Evolutionary conservation across 2,329 filamentous ascomycete genomes (phyloP).

Genomic region (Penicillium sp.): DNA sequence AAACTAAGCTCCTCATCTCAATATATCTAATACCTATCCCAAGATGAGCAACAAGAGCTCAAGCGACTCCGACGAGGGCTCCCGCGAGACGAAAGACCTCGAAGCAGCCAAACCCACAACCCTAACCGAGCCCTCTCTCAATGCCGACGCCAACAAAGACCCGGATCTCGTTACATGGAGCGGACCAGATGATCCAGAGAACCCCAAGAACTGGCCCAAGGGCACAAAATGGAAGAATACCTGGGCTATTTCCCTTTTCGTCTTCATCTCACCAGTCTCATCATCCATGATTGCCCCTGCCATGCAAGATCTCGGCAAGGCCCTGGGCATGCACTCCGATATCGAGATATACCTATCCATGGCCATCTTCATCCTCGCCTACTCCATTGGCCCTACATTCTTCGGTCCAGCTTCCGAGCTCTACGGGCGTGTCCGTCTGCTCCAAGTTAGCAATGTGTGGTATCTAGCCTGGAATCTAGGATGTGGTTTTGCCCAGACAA

Average conservation of each 20-base stretch:
- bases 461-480: slow-evolving; percentile 56
- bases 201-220: slow-evolving; percentile 13
- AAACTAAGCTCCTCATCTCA: background rate
- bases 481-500: slow-evolving; percentile 54
- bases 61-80: background rate
- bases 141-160: background rate
- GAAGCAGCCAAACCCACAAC: background rate
- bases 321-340: slow-evolving; percentile 49
- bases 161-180: slow-evolving; percentile 8
- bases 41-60: background rate
- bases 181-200: slow-evolving; percentile 9
- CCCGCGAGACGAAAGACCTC: background rate
- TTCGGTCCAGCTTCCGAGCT: slow-evolving; percentile 51
- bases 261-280: slow-evolving; percentile 49
- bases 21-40: background rate
- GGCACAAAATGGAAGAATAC: slow-evolving; percentile 7
- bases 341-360: slow-evolving; percentile 46
- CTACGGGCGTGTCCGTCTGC: slow-evolving; percentile 50
- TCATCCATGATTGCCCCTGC: slow-evolving; percentile 55
- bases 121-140: background rate
- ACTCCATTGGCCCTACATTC: slow-evolving; percentile 49
- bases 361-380: slow-evolving; percentile 44
- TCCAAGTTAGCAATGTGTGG: slow-evolving; percentile 51
- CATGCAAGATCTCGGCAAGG: slow-evolving; percentile 48
- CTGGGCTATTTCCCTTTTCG: background rate